A percentile compares a stretch with the other conserved stretches of the same genome.
phyloP scores from a whole-genome alignment of 2,329 filamentous ascomycete genomes.

The Venturia aucupariae region DNA sequence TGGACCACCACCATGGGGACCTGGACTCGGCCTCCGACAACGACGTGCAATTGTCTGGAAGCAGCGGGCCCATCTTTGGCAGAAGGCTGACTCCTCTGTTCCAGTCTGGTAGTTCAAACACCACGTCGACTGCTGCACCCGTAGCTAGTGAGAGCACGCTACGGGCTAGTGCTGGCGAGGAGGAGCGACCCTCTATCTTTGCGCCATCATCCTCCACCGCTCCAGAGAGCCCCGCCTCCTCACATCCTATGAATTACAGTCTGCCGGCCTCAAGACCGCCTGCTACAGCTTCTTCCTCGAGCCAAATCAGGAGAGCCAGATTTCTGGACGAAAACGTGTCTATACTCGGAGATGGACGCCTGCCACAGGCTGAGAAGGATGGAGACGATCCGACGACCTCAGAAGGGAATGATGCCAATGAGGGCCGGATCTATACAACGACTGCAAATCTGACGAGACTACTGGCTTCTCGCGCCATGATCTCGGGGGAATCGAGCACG shows the following conservation, averaged over 20 bases:
- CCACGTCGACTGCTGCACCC: not conserved
- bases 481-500: slow-evolving; percentile 29
- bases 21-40: not conserved
- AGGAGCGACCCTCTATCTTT: not conserved
- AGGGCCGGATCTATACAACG: slow-evolving; percentile 30
- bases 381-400: slow-evolving; percentile 38
- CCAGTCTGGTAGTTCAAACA: not conserved
- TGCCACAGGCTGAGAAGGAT: slow-evolving; percentile 39
- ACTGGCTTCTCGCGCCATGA: slow-evolving; percentile 32
- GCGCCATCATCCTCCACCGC: not conserved
- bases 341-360: slow-evolving; percentile 6
- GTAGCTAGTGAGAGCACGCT: not conserved
- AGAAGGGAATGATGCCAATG: slow-evolving; percentile 24
- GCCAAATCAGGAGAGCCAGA: not conserved
- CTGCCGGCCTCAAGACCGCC: not conserved
- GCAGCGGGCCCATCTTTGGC: not conserved
- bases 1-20: not conserved
- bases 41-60: not conserved
- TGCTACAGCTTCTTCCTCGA: not conserved
- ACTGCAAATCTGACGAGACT: slow-evolving; percentile 35
- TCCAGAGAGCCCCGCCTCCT: not conserved
- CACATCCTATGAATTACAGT: slow-evolving; percentile 2
- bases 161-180: not conserved
- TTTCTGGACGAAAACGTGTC: slow-evolving; percentile 5
- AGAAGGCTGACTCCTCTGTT: not conserved